Base-by-base conservation (phyloP, 805 yeast species). In the Blastobotrys parvus region DNA sequence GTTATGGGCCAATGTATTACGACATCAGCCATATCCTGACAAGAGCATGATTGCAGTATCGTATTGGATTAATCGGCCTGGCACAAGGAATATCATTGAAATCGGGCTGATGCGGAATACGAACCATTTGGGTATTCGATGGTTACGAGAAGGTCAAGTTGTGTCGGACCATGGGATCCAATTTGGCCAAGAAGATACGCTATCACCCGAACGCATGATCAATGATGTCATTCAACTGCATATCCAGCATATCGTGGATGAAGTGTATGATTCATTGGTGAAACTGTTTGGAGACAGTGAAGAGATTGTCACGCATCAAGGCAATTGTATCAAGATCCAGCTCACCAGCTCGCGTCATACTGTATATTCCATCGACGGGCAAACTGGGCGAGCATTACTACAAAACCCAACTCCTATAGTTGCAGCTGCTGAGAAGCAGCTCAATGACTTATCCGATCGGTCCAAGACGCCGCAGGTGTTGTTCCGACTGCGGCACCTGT, bases 21-120 rank as follows among this genome's bases (percentile, higher is more conserved):
- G 75, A 35, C 83, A 77, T 59, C 67, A 71, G 16, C 78, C 77
- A 55, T 70, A 69, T 45, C 68, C 78, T 10, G 78, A 75, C 7
- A 68, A 70, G 43, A 72, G 78, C 20, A 60, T 71, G 17, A 72
- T 85, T 10, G 59, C 70, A 2, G 65, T 84, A 1, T 71, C 74
- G 38, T 85, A 83, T 60, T 85, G 94, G 90, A 67, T 71, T 6
- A 68, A 66, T 64, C 73, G 36, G 61, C 65, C 20, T 72, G 69
- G 25, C 27, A 68, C 71, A 53, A 68, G 68, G 38, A 76, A 81
- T 2, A 70, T 71, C 35, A 67, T 81, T 25, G 84, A 80, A 49
- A 71, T 82, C 40, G 84, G 85, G 0, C 62, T 79, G n/a, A 50
- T 54, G 20, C 72, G 70, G 50, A 60, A 57, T 22, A 57, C 61